Percentiles rank a stretch among this genome's conserved stretches.
Conservation (phyloP, 2,329 filamentous ascomycete genomes). For the Aureobasidium sp. region DNA sequence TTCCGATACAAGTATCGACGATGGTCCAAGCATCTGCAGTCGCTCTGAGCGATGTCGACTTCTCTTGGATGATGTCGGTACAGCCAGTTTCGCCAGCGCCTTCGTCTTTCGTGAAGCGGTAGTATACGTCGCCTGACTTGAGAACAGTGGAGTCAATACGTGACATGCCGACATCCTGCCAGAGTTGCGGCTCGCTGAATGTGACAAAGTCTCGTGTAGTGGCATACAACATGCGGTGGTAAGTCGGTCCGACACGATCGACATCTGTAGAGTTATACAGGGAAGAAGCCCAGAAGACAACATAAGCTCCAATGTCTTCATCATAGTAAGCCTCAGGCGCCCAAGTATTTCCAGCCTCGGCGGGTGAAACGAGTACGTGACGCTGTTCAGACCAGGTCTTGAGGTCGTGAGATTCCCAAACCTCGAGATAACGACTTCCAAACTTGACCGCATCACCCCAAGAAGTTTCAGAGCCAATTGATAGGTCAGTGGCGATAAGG, state of each 20-base stretch:
- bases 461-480: constrained; percentile 48
- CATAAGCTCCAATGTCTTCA: constrained; percentile 35
- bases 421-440: constrained; percentile 46
- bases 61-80: constrained; percentile 49
- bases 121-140: constrained; percentile 37
- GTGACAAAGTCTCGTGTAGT: constrained; percentile 47
- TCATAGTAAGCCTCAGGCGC: constrained; percentile 49
- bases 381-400: constrained; percentile 47
- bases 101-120: constrained; percentile 52
- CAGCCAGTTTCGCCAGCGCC: constrained; percentile 45
- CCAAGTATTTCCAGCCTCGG: constrained; percentile 49
- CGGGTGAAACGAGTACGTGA: constrained; percentile 44
- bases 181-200: constrained; percentile 42
- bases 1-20: constrained; percentile 45
- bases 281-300: constrained; percentile 43
- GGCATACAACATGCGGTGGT: constrained; percentile 49
- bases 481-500: constrained; percentile 47
- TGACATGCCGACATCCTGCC: constrained; percentile 47
- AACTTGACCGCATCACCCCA: constrained; percentile 44
- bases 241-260: constrained; percentile 37
- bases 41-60: constrained; percentile 37
- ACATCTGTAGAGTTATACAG: constrained; percentile 39
- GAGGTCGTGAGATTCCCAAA: constrained; percentile 49
- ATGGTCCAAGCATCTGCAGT: constrained; percentile 39
- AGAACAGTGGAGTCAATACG: constrained; percentile 50